phyloP scores from a whole-genome alignment of 1,139 yeast genomes.

The Entelexis paramagnoliae region DNA sequence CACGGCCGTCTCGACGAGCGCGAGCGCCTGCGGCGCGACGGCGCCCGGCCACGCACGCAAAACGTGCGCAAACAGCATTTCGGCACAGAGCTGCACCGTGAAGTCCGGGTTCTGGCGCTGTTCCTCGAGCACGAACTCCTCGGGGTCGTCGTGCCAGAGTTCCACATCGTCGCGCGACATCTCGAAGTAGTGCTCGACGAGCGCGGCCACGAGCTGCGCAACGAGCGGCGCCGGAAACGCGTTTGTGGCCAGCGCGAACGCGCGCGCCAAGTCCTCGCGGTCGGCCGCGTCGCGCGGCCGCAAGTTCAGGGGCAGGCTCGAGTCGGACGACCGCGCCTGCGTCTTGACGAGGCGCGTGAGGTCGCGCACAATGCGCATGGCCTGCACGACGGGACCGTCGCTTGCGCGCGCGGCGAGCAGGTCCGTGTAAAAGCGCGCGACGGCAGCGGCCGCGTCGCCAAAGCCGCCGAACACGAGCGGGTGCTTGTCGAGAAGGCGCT shows the following conservation, averaged over 20 bases:
- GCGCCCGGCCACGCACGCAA: slow-evolving; percentile 50
- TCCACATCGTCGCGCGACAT: slow-evolving; percentile 67
- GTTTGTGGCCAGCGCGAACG: slow-evolving; percentile 43
- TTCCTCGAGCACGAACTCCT: slow-evolving; percentile 84
- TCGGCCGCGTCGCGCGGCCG: slow-evolving; percentile 49
- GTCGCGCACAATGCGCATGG: slow-evolving; percentile 43
- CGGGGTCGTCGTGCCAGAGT: slow-evolving; percentile 76
- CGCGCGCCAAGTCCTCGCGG: slow-evolving; percentile 47
- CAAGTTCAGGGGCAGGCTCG: slow-evolving; percentile 35
- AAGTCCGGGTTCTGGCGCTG: slow-evolving; percentile 69
- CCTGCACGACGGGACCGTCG: slow-evolving; percentile 7
- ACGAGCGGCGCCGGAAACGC: slow-evolving; percentile 37
- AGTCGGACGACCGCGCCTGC: slow-evolving; percentile 34
- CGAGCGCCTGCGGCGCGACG: slow-evolving; percentile 54
- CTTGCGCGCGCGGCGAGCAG: slow-evolving; percentile 4
- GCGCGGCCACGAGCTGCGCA: slow-evolving; percentile 38
- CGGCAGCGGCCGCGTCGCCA: slow-evolving; percentile 28
- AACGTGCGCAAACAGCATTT: slow-evolving; percentile 68
- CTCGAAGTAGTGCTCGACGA: slow-evolving; percentile 67
- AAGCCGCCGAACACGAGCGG: slow-evolving; percentile 55
- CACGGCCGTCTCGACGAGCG: slow-evolving; percentile 41
- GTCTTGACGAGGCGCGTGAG: slow-evolving; percentile 52
- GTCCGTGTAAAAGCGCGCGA: slow-evolving; percentile 49
- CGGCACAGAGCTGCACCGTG: slow-evolving; percentile 81
- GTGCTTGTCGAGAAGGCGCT: slow-evolving; percentile 44